These are phyloP conservation scores for Takashimella koratensis DNA, from an alignment of 1,284 basidiomycete genomes.

Conservation along the genomic window DNA sequence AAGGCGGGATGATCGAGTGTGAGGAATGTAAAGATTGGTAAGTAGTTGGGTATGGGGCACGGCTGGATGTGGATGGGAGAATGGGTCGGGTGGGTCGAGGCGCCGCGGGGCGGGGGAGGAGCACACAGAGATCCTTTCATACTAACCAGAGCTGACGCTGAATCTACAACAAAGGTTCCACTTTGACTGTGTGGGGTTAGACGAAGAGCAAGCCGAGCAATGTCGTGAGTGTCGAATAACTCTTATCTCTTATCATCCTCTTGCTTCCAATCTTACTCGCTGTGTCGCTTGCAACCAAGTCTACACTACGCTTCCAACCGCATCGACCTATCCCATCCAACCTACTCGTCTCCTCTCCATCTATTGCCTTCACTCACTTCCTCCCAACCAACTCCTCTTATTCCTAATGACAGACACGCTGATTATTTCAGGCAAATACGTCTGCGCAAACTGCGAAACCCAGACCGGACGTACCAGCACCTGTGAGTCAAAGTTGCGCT, in stretches of 20 bases:
- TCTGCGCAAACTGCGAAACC: slow-evolving; percentile 30
- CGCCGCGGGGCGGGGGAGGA: not conserved
- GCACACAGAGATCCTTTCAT: not conserved
- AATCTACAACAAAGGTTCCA: slow-evolving; percentile 34
- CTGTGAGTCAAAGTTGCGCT: slow-evolving; percentile 29
- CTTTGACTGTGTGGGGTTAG: slow-evolving; percentile 35
- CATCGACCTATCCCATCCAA: too few relatives aligned
- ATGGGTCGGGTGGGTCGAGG: not conserved
- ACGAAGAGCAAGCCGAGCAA: slow-evolving; percentile 30
- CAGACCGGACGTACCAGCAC: slow-evolving; percentile 30
- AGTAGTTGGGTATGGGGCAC: slow-evolving; percentile 6
- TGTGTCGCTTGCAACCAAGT: too few relatives aligned
- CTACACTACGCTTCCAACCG: too few relatives aligned
- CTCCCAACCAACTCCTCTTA: not conserved
- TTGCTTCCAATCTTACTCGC: too few relatives aligned
- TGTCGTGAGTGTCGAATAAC: slow-evolving; percentile 29
- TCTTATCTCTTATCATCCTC: not conserved
- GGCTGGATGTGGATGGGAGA: not conserved
- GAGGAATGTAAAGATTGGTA: slow-evolving; percentile 42
- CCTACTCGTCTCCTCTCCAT: slow-evolving; percentile 2
- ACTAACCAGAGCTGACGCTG: not conserved
- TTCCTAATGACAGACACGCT: slow-evolving; percentile 2
- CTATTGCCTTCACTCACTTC: not conserved
- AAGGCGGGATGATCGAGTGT: slow-evolving; percentile 46
- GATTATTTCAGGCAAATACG: slow-evolving; percentile 28